A percentile compares a stretch with the other conserved stretches of the same genome.
Evolutionary conservation across 257 asterid genomes (phyloP).

Genomic region (Misopates orontium): DNA sequence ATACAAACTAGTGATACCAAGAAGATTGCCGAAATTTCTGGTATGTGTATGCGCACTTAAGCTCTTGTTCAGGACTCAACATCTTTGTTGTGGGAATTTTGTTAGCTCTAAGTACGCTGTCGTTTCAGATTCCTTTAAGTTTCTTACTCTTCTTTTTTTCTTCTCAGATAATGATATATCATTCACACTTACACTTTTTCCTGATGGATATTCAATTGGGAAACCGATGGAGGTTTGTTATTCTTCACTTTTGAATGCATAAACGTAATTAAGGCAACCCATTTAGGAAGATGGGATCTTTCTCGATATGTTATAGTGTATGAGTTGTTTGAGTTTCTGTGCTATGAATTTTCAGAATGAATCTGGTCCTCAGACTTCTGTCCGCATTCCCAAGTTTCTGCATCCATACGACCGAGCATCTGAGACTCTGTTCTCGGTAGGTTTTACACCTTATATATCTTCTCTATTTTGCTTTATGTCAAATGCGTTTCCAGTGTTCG

Average conservation of each 20-base stretch:
- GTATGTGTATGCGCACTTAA: constrained; percentile 35
- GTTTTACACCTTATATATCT: constrained; percentile 30
- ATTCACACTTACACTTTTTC: constrained; percentile 72
- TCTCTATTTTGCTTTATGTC: constrained; percentile 5
- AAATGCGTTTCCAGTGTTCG: constrained; percentile 3
- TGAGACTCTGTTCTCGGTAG: constrained; percentile 83
- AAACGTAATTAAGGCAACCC: constrained; percentile 6
- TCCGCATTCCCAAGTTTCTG: constrained; percentile 61
- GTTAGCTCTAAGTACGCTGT: neutral
- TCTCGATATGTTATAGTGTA: constrained; percentile 5
- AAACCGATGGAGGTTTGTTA: constrained; percentile 73
- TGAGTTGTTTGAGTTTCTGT: constrained; percentile 22
- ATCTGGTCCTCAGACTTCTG: constrained; percentile 44
- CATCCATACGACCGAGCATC: constrained; percentile 93
- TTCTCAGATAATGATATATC: constrained; percentile 72
- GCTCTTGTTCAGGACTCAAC: neutral
- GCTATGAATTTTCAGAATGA: constrained; percentile 53
- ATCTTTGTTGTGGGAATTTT: neutral
- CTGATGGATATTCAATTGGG: constrained; percentile 78
- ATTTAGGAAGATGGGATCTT: constrained; percentile 1
- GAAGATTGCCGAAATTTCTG: constrained; percentile 37
- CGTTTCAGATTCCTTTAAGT: neutral
- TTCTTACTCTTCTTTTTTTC: constrained; percentile 20
- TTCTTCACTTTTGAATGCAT: constrained; percentile 21
- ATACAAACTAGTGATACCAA: constrained; percentile 40